Percentiles rank a stretch among this genome's conserved stretches.
These are phyloP conservation scores for Claviceps spartinae DNA, from an alignment of 2,329 filamentous ascomycete species.

Conservation along the genomic window DNA sequence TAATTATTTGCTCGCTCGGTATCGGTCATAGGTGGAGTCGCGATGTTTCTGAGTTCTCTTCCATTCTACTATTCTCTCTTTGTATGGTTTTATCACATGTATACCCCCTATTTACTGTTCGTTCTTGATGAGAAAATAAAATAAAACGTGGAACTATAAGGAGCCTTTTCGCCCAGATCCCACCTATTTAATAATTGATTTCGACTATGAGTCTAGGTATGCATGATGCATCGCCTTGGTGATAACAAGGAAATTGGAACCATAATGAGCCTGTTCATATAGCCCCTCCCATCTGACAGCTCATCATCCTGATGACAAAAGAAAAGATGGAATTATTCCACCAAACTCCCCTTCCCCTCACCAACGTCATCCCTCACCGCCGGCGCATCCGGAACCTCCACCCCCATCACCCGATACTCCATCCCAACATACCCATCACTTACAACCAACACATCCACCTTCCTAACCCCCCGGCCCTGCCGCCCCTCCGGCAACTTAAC, in stretches of 20 bases:
- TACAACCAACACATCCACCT: conserved; percentile 59
- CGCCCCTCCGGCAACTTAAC: conserved; percentile 47
- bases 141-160: too few species aligned
- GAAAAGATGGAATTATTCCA: neutral
- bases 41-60: too few species aligned
- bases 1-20: neutral
- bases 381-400: conserved; percentile 38
- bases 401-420: conserved; percentile 34
- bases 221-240: too few species aligned
- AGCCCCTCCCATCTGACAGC: too few species aligned
- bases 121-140: neutral
- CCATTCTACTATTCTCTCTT: neutral
- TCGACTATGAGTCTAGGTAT: too few species aligned
- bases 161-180: too few species aligned
- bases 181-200: too few species aligned
- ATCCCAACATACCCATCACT: conserved; percentile 84
- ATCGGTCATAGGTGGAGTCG: too few species aligned
- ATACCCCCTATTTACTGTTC: neutral
- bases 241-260: too few species aligned
- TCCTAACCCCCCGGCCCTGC: conserved; percentile 28
- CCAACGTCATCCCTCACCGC: conserved; percentile 33
- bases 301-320: too few species aligned
- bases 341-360: conserved; percentile 11
- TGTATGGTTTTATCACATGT: neutral
- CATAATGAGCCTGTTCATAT: too few species aligned